These are phyloP conservation scores for Cenchrus americanus DNA, from an alignment of 176 grass and related monocot species.

Conservation along the genomic window DNA sequence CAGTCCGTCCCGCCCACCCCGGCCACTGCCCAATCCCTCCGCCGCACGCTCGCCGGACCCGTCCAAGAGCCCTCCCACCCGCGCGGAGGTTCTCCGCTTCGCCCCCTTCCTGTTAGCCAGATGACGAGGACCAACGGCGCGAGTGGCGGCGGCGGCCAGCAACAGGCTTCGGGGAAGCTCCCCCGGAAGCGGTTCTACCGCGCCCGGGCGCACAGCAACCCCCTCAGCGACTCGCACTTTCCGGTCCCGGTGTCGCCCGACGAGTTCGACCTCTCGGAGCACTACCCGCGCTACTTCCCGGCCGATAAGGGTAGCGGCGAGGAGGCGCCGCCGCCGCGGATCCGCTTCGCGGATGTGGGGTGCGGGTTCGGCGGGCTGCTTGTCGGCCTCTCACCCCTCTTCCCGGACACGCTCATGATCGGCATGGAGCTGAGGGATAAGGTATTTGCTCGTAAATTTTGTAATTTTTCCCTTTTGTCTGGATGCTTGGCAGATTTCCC, in stretches of 20 bases:
- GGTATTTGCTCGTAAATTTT: slow-evolving; percentile 39
- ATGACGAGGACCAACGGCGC: slow-evolving; percentile 42
- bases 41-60: background rate
- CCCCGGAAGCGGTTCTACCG: slow-evolving; percentile 87
- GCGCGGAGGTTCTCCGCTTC: background rate
- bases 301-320: background rate
- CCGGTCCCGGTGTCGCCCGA: slow-evolving; percentile 71
- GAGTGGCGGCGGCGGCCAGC: slow-evolving; percentile 7
- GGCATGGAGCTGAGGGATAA: slow-evolving; percentile 97
- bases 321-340: slow-evolving; percentile 10
- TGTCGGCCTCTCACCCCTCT: slow-evolving; percentile 69
- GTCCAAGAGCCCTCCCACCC: background rate
- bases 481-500: background rate
- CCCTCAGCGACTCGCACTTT: slow-evolving; percentile 96
- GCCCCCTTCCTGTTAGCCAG: background rate
- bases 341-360: slow-evolving; percentile 79
- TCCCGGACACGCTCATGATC: slow-evolving; percentile 87
- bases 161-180: slow-evolving; percentile 49
- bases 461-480: background rate
- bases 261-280: slow-evolving; percentile 65
- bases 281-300: slow-evolving; percentile 74
- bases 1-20: background rate
- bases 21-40: background rate
- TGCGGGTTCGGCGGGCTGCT: slow-evolving; percentile 84
- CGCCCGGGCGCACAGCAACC: slow-evolving; percentile 87